phyloP scores from a whole-genome alignment of 2,329 filamentous ascomycete genomes.

The Diplodia sapinea region DNA sequence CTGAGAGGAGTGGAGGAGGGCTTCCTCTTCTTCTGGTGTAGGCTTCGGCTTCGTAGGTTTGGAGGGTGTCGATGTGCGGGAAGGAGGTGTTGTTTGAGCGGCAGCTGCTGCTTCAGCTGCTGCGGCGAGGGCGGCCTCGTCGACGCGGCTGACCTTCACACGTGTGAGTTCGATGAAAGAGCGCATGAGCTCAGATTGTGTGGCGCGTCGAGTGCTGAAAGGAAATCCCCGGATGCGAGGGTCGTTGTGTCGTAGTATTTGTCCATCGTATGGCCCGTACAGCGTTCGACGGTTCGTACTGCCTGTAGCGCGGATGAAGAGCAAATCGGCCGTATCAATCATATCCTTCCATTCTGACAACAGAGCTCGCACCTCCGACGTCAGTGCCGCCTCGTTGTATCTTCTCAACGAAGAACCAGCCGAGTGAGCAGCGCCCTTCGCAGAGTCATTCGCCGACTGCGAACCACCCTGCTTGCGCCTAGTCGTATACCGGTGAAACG shows the following conservation, averaged over 20 bases:
- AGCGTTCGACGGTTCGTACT: conserved; percentile 83
- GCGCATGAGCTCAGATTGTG: conserved; percentile 92
- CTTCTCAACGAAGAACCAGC: conserved; percentile 87
- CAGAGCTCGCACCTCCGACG: conserved; percentile 83
- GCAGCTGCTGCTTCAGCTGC: conserved; percentile 53
- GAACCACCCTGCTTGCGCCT: conserved; percentile 94
- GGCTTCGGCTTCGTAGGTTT: conserved; percentile 61
- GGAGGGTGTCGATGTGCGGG: conserved; percentile 42
- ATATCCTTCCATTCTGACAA: conserved; percentile 83
- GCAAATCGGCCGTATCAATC: conserved; percentile 80
- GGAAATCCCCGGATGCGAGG: conserved; percentile 83
- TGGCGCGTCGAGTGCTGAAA: conserved; percentile 89
- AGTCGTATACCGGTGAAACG: conserved; percentile 96
- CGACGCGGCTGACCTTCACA: conserved; percentile 80
- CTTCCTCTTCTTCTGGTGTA: conserved; percentile 85
- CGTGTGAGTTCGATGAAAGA: conserved; percentile 93
- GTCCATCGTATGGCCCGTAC: conserved; percentile 89
- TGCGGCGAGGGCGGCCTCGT: conserved; percentile 65
- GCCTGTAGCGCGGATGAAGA: conserved; percentile 91
- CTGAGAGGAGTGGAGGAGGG: conserved; percentile 83
- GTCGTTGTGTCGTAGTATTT: conserved; percentile 81
- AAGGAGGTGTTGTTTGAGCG: conserved; percentile 44
- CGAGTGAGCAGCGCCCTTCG: conserved; percentile 93
- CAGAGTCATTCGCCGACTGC: conserved; percentile 90
- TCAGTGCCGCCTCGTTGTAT: conserved; percentile 91